Evolutionary conservation across 148 eudicot species (phyloP).

Genomic region (Oxyria digyna): DNA sequence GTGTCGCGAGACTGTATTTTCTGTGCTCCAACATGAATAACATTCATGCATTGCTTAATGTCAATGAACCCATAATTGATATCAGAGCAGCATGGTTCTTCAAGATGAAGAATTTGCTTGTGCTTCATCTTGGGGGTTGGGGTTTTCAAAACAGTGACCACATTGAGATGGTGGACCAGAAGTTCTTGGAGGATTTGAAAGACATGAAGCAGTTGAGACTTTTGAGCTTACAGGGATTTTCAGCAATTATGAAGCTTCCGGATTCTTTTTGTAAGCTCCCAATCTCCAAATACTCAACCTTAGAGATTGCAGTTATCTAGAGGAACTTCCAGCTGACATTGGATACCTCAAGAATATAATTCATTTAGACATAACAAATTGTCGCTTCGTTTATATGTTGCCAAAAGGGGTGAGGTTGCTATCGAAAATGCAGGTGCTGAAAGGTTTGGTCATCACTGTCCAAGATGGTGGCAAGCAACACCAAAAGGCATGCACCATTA

Average conservation of each 20-base stretch:
- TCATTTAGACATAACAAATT: slow-evolving; percentile 41
- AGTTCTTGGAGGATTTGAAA: slow-evolving; percentile 21
- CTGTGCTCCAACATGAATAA: no score
- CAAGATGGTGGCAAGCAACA: neutral
- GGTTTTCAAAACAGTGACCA: slow-evolving; percentile 14
- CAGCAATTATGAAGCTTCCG: slow-evolving; percentile 12
- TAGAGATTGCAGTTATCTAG: no score
- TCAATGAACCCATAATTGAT: no score
- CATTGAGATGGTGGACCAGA: slow-evolving; percentile 25
- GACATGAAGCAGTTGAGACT: no score
- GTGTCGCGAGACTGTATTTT: no score
- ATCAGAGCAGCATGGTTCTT: no score
- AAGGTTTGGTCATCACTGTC: slow-evolving; percentile 31
- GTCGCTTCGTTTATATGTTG: slow-evolving; percentile 27
- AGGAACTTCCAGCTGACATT: slow-evolving; percentile 21
- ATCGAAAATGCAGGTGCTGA: slow-evolving; percentile 26
- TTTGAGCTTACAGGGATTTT: slow-evolving; percentile 41
- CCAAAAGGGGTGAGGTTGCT: slow-evolving; percentile 26
- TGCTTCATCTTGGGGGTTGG: no score
- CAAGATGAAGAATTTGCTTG: no score
- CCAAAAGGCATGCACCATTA: no score
- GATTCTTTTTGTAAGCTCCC: slow-evolving; percentile 17
- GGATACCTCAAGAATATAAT: slow-evolving; percentile 26
- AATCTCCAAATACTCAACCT: slow-evolving; percentile 29
- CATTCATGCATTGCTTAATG: no score